Percentiles rank a stretch among this genome's conserved stretches.
phyloP scores from a whole-genome alignment of 306 rosid species.

The Morella rubra region DNA sequence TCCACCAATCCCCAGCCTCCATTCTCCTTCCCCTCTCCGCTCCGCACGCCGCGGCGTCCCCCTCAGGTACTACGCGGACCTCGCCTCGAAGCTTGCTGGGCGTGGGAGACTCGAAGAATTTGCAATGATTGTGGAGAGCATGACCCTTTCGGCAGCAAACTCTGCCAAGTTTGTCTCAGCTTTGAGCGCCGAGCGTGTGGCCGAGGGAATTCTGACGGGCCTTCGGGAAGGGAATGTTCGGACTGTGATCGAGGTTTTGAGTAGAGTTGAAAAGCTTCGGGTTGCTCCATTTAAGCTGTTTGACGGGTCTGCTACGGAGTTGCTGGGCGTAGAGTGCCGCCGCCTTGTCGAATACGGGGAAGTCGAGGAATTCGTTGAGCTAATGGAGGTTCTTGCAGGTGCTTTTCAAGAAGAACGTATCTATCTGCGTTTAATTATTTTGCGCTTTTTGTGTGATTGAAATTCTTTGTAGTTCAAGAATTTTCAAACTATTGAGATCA shows the following conservation, averaged over 20 bases:
- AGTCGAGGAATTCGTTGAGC: conserved; percentile 64
- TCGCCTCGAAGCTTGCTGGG: conserved; percentile 59
- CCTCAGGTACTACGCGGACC: conserved; percentile 38
- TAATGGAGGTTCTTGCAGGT: conserved; percentile 85
- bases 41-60: conserved; percentile 30
- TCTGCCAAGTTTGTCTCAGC: conserved; percentile 40
- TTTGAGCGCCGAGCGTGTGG: conserved; percentile 46
- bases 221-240: conserved; percentile 45
- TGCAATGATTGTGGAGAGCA: conserved; percentile 44
- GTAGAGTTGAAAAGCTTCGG: conserved; percentile 42
- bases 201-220: conserved; percentile 43
- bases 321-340: conserved; percentile 49
- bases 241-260: conserved; percentile 42
- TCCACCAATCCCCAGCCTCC: conserved; percentile 29
- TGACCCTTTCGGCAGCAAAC: conserved; percentile 42
- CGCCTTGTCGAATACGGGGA: conserved; percentile 40
- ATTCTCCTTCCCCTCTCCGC: conserved; percentile 41
- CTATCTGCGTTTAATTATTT: not conserved
- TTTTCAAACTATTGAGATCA: not conserved
- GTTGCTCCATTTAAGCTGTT: conserved; percentile 45
- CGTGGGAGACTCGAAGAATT: conserved; percentile 48
- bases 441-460: not conserved
- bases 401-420: conserved; percentile 9
- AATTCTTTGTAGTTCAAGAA: not conserved
- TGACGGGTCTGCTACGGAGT: conserved; percentile 43